phyloP scores from a whole-genome alignment of 495 filamentous ascomycete species.

The Penicillium cinerascens region DNA sequence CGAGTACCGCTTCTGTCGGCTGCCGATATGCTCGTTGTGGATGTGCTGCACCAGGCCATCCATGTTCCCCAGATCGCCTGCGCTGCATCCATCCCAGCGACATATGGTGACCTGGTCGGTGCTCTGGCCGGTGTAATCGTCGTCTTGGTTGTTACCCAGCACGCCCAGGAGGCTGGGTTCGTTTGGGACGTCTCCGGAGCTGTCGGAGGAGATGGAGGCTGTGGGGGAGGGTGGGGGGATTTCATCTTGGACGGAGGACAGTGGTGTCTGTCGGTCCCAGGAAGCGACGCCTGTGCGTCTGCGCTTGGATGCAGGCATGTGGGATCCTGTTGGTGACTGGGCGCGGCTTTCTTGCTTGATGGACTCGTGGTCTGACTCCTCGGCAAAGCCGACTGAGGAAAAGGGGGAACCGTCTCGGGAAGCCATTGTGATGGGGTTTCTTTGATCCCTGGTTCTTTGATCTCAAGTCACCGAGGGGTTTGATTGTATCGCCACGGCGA shows the following conservation, averaged over 20 bases:
- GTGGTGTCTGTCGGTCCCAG: conserved; percentile 49
- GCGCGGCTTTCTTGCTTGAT: conserved; percentile 39
- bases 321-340: conserved; percentile 39
- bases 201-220: conserved; percentile 77
- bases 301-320: conserved; percentile 51
- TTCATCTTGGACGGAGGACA: conserved; percentile 42
- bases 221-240: conserved; percentile 42
- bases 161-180: conserved; percentile 42
- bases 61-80: conserved; percentile 84
- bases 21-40: conserved; percentile 88
- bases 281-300: conserved; percentile 48
- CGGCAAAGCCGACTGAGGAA: conserved; percentile 49
- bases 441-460: neutral
- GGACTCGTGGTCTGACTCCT: conserved; percentile 48
- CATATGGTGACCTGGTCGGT: conserved; percentile 85
- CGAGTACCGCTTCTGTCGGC: conserved; percentile 76
- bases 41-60: conserved; percentile 90
- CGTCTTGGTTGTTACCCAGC: conserved; percentile 58
- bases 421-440: conserved; percentile 35
- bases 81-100: conserved; percentile 81
- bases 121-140: conserved; percentile 71
- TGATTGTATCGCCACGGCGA: conserved; percentile 1
- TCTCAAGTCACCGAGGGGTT: neutral
- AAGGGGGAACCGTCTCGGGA: conserved; percentile 46
- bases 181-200: conserved; percentile 69